These are phyloP conservation scores for Clonostachys solani DNA, from an alignment of 2,329 filamentous ascomycete species.

Conservation along the genomic window DNA sequence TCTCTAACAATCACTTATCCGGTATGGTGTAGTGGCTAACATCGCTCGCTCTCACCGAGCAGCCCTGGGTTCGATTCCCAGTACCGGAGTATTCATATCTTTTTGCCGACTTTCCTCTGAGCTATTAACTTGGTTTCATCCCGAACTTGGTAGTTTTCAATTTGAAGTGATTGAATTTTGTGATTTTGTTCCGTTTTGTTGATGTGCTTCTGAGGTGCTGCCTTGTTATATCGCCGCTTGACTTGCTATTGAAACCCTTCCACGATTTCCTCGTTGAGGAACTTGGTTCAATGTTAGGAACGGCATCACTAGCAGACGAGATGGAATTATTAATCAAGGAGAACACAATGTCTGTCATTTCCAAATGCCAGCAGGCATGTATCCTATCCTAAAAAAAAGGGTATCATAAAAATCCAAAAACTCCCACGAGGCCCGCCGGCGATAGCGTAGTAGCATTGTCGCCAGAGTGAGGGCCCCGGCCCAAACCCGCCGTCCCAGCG, in stretches of 20 bases:
- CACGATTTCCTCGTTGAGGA: too few relatives aligned
- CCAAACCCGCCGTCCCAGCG: constrained; percentile 48
- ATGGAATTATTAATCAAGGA: neutral
- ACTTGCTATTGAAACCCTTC: neutral
- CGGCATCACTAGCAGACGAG: too few relatives aligned
- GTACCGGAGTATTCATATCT: constrained; percentile 8
- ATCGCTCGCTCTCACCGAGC: constrained; percentile 23
- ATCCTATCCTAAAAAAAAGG: neutral
- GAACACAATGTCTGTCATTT: neutral
- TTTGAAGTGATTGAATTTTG: neutral
- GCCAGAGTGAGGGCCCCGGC: constrained; percentile 35
- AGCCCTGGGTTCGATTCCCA: constrained; percentile 12
- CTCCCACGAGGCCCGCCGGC: constrained; percentile 41
- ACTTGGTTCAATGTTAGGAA: too few relatives aligned
- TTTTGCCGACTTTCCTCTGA: neutral
- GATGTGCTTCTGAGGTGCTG: neutral
- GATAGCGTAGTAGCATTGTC: constrained; percentile 54
- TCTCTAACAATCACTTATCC: constrained; percentile 5
- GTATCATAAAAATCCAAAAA: constrained; percentile 13
- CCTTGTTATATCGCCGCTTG: neutral
- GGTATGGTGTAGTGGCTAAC: constrained; percentile 27
- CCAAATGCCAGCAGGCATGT: neutral
- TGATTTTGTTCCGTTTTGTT: neutral
- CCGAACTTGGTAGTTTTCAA: neutral
- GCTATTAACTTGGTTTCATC: neutral